A percentile compares a stretch with the other conserved stretches of the same genome.
Evolutionary conservation across 352 stramenopile species (phyloP).

Genomic region (Blastocystis sp.): DNA sequence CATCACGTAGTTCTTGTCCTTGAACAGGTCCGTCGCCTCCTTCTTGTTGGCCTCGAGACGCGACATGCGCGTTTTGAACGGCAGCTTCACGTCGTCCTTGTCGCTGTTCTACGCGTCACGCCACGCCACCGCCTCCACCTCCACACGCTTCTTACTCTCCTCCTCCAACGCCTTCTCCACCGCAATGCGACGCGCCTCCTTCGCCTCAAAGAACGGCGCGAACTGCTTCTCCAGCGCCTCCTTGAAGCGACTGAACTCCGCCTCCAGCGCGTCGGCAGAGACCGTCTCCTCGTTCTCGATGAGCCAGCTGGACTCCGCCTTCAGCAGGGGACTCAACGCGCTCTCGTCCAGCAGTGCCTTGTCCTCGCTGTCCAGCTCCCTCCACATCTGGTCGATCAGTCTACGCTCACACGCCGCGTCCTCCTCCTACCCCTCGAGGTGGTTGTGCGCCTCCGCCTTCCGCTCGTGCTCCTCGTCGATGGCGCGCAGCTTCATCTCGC

Average conservation of each 20-base stretch:
- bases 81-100: slow-evolving; percentile 89
- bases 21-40: slow-evolving; percentile 90
- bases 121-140: neutral
- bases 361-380: slow-evolving; percentile 80
- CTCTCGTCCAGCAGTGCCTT: slow-evolving; percentile 79
- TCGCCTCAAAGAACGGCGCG: slow-evolving; percentile 76
- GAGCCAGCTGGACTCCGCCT: slow-evolving; percentile 87
- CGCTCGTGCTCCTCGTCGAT: slow-evolving; percentile 81
- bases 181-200: slow-evolving; percentile 75
- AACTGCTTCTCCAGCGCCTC: slow-evolving; percentile 73
- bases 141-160: slow-evolving; percentile 75
- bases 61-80: slow-evolving; percentile 89
- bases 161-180: slow-evolving; percentile 75
- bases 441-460: slow-evolving; percentile 85
- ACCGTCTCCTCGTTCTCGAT: slow-evolving; percentile 85
- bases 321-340: slow-evolving; percentile 81
- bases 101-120: slow-evolving; percentile 76
- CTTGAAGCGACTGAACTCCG: slow-evolving; percentile 73
- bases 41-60: slow-evolving; percentile 92
- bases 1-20: slow-evolving; percentile 86
- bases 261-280: slow-evolving; percentile 77
- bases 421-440: slow-evolving; percentile 87
- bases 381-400: slow-evolving; percentile 78
- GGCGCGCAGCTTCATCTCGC: slow-evolving; percentile 82
- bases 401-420: slow-evolving; percentile 81